Evolutionary conservation across 495 filamentous ascomycete species (phyloP).

Genomic region (Penicillium cataractarum): DNA sequence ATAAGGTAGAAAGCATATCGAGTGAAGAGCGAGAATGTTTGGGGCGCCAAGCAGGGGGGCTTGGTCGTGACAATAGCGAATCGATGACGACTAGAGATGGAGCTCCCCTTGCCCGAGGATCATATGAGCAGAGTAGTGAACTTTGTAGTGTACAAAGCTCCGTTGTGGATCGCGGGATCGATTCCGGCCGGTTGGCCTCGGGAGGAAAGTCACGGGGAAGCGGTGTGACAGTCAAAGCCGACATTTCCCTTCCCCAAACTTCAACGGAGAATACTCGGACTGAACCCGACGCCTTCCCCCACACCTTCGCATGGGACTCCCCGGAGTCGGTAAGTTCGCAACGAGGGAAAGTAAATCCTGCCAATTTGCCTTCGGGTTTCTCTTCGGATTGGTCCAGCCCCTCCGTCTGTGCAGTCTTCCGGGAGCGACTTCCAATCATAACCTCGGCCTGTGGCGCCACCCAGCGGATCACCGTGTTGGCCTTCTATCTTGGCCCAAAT

Average conservation of each 20-base stretch:
- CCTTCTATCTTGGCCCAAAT: neutral
- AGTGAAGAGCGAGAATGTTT: neutral
- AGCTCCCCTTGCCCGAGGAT: too few relatives aligned
- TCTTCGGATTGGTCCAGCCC: neutral
- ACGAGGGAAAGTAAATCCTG: neutral
- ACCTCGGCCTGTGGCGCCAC: neutral
- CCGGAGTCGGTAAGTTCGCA: neutral
- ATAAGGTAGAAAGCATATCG: neutral
- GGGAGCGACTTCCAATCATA: slow-evolving; percentile 3
- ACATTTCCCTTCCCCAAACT: neutral
- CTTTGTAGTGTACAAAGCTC: too few relatives aligned
- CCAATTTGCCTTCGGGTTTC: neutral
- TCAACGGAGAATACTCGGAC: neutral
- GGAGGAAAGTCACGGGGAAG: neutral
- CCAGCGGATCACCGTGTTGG: neutral
- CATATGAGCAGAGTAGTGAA: too few relatives aligned
- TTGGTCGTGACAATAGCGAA: neutral
- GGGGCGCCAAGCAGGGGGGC: neutral
- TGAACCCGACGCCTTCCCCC: neutral
- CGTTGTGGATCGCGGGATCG: neutral
- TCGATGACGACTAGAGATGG: neutral
- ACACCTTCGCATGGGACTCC: neutral
- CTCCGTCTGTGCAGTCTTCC: neutral
- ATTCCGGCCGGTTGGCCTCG: neutral
- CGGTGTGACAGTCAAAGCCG: neutral